Conservation (phyloP, 2,329 filamentous ascomycete species). For the Trichoderma breve region DNA sequence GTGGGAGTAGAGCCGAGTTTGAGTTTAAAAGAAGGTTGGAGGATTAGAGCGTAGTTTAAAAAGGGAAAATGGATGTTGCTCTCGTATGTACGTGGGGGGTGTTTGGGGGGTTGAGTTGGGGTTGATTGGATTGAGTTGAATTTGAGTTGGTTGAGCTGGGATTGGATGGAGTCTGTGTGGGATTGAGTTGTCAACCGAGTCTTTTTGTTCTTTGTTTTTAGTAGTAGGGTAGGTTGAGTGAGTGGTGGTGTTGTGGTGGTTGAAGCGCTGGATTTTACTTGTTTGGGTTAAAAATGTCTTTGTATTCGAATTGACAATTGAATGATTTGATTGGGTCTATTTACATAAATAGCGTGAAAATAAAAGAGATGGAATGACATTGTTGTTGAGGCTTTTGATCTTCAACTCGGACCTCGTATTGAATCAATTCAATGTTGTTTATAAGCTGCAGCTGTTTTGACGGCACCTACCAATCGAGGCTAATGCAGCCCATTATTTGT, state of each 20-base stretch:
- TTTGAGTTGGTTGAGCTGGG: background rate
- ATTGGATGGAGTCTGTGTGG: background rate
- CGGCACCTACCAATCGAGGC: background rate
- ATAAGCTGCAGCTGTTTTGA: background rate
- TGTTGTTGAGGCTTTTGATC: too few relatives aligned
- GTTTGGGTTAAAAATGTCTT: background rate
- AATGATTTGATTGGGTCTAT: too few relatives aligned
- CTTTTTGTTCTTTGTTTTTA: background rate
- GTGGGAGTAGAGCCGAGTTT: conserved; percentile 10
- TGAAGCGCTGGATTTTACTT: background rate
- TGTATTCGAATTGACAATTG: background rate
- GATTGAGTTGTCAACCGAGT: background rate
- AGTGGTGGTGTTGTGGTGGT: background rate
- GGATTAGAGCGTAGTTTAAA: too few relatives aligned
- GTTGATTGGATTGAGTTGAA: background rate
- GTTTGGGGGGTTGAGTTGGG: background rate
- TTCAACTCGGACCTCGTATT: background rate
- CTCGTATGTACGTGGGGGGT: background rate
- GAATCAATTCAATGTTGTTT: background rate
- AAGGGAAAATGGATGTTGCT: background rate
- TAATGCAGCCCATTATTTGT: background rate
- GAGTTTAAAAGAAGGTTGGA: background rate
- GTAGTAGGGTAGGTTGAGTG: background rate
- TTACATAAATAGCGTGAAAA: too few relatives aligned
- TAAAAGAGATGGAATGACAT: too few relatives aligned